phyloP scores from a whole-genome alignment of 1,284 basidiomycete genomes.

The Boletus mariae region DNA sequence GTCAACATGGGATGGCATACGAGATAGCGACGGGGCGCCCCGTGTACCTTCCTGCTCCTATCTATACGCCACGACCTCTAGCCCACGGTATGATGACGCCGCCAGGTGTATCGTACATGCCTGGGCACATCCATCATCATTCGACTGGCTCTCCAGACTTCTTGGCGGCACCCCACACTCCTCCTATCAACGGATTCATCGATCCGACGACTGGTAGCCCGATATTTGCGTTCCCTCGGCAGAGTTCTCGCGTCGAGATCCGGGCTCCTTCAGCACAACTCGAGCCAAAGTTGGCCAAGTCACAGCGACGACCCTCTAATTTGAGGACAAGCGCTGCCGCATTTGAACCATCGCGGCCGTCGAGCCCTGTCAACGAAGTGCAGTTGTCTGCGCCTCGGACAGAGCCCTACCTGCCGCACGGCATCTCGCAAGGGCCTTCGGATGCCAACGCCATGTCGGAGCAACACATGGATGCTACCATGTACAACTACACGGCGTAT shows the following conservation, averaged over 20 bases:
- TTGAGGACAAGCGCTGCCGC: constrained; percentile 45
- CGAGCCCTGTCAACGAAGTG: constrained; percentile 21
- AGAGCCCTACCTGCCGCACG: constrained; percentile 20
- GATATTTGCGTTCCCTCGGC: constrained; percentile 70
- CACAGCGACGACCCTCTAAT: constrained; percentile 34
- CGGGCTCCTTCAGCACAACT: constrained; percentile 50
- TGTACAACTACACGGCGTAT: constrained; percentile 55
- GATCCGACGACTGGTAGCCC: constrained; percentile 60
- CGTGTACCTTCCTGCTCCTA: constrained; percentile 60
- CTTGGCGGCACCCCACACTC: constrained; percentile 52
- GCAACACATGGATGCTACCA: constrained; percentile 33
- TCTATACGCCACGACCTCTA: constrained; percentile 65
- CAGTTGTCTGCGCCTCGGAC: constrained; percentile 6
- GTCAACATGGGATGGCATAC: constrained; percentile 71
- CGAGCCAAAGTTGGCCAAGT: constrained; percentile 36
- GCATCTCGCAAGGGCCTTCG: constrained; percentile 18
- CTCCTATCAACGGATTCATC: constrained; percentile 56
- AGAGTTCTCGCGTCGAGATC: constrained; percentile 69
- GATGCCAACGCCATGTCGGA: constrained; percentile 17
- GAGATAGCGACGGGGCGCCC: constrained; percentile 75
- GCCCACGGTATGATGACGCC: constrained; percentile 50
- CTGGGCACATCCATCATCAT: constrained; percentile 57
- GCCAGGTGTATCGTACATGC: constrained; percentile 36
- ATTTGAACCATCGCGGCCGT: constrained; percentile 42
- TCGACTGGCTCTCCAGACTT: constrained; percentile 57